Percentiles rank a stretch among this genome's conserved stretches.
Evolutionary conservation across 495 filamentous ascomycete genomes (phyloP).

Genomic region (Peziza echinospora): DNA sequence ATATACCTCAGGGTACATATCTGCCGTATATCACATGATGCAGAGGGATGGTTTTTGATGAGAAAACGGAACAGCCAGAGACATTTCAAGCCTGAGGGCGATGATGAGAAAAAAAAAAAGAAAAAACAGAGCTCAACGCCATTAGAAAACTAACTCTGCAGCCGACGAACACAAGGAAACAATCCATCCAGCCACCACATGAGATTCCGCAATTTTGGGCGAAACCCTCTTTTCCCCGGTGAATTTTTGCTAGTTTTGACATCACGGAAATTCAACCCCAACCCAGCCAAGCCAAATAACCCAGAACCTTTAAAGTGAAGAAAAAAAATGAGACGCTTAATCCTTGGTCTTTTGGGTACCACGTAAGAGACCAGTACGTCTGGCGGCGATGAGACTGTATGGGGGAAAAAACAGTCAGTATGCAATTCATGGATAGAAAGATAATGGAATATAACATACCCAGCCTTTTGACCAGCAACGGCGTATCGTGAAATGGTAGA

Average conservation of each 20-base stretch:
- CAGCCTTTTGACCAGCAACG: conserved; percentile 96
- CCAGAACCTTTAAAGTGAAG: neutral
- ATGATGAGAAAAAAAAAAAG: too few relatives aligned
- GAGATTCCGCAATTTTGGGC: neutral
- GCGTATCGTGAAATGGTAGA: conserved; percentile 98
- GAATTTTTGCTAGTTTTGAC: neutral
- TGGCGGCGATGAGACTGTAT: conserved; percentile 79
- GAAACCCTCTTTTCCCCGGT: neutral
- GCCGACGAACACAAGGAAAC: neutral
- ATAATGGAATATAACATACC: conserved; percentile 21
- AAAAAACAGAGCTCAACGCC: neutral
- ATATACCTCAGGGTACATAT: too few relatives aligned
- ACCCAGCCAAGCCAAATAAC: neutral
- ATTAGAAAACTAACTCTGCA: neutral
- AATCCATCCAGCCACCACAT: neutral
- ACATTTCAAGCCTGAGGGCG: too few relatives aligned
- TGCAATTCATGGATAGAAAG: neutral
- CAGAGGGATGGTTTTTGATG: too few relatives aligned
- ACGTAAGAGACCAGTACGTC: conserved; percentile 94
- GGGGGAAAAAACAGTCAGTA: conserved; percentile 1
- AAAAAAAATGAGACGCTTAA: conserved; percentile 24
- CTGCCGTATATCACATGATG: too few relatives aligned
- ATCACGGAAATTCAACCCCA: neutral
- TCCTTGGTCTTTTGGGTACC: conserved; percentile 99
- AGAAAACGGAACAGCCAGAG: too few relatives aligned